Percentiles rank a stretch among this genome's conserved stretches.
phyloP scores from a whole-genome alignment of 257 asterid species.

The Plectranthus barbatus region DNA sequence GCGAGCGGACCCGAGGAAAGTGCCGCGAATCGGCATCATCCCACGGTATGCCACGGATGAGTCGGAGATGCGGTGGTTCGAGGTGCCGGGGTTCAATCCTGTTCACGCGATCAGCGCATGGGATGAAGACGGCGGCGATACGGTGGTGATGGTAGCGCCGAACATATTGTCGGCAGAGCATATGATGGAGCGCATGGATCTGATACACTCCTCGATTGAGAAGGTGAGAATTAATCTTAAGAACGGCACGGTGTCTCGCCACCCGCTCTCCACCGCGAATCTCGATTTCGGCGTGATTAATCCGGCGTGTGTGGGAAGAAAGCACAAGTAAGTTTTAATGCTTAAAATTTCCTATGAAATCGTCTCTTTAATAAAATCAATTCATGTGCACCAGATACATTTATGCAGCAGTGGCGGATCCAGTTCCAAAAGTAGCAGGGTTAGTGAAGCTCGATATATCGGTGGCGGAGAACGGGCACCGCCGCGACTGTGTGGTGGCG shows the following conservation, averaged over 20 bases:
- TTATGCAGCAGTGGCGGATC: conserved; percentile 10
- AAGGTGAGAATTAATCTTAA: conserved; percentile 31
- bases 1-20: conserved; percentile 38
- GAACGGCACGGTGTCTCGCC: conserved; percentile 21
- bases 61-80: conserved; percentile 55
- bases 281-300: conserved; percentile 43
- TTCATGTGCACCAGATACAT: conserved; percentile 17
- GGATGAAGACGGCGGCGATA: too few relatives aligned
- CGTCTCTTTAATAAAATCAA: too few relatives aligned
- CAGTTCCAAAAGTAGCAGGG: conserved; percentile 6
- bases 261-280: conserved; percentile 19
- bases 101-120: conserved; percentile 18
- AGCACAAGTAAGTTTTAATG: conserved; percentile 26
- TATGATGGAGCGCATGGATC: conserved; percentile 49
- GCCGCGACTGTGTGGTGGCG: conserved; percentile 14
- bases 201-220: conserved; percentile 26
- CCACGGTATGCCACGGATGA: conserved; percentile 58
- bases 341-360: too few relatives aligned
- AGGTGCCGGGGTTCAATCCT: conserved; percentile 30
- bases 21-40: conserved; percentile 56
- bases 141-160: too few relatives aligned
- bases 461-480: background rate
- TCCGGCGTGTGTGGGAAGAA: conserved; percentile 33
- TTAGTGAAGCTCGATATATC: conserved; percentile 25
- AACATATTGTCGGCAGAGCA: conserved; percentile 39